Conservation (phyloP, 129 eudicot species). For the Dittrichia graveolens region DNA sequence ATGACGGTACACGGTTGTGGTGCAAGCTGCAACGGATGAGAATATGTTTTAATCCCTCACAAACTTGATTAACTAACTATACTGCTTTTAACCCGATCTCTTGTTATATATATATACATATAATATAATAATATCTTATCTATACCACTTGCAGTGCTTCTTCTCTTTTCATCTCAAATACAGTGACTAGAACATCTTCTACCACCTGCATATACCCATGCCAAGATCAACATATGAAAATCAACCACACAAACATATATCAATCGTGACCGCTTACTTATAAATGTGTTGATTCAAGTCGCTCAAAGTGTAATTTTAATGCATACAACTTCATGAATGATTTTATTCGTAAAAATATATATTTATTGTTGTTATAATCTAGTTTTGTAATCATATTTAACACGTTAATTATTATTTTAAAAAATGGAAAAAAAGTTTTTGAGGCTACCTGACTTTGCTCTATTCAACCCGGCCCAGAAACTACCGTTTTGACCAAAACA, state of each 20-base stretch:
- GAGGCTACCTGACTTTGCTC: neutral
- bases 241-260: neutral
- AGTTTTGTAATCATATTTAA: neutral
- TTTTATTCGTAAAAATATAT: neutral
- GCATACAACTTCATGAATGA: constrained; percentile 6
- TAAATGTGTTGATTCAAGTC: neutral
- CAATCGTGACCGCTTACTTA: neutral
- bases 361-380: neutral
- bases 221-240: neutral
- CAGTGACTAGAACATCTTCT: constrained; percentile 75
- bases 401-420: neutral
- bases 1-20: constrained; percentile 13
- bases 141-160: constrained; percentile 74
- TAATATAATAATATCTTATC: constrained; percentile 10
- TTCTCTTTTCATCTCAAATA: constrained; percentile 75
- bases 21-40: neutral
- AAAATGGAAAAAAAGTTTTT: neutral
- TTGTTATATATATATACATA: neutral
- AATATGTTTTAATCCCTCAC: constrained; percentile 5
- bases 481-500: neutral
- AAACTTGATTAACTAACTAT: constrained; percentile 3
- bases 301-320: neutral
- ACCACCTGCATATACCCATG: constrained; percentile 58
- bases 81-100: neutral
- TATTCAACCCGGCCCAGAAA: neutral